A percentile compares a stretch with the other conserved stretches of the same genome.
These are phyloP conservation scores for Ophiostoma ulmi DNA, from an alignment of 2,329 filamentous ascomycete species.

Conservation along the genomic window DNA sequence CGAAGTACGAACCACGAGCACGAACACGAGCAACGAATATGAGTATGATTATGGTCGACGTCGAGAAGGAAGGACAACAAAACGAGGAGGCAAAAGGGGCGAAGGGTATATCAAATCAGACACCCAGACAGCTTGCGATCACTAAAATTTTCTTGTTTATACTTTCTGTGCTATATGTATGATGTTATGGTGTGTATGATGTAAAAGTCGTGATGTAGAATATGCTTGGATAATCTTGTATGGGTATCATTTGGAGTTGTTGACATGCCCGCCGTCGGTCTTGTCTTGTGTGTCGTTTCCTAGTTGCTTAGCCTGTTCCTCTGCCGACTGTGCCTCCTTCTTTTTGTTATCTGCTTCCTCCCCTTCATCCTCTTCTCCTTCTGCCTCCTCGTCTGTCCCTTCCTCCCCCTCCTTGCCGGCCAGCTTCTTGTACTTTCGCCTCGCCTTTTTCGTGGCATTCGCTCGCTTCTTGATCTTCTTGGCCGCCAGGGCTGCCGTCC, in stretches of 20 bases:
- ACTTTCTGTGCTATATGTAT: not conserved
- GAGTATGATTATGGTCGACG: not conserved
- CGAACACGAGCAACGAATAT: not conserved
- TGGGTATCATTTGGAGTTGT: slow-evolving; percentile 2
- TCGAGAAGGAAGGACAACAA: not conserved
- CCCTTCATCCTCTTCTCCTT: slow-evolving; percentile 19
- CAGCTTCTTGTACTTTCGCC: slow-evolving; percentile 68
- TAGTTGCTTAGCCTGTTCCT: not conserved
- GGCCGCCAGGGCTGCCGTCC: slow-evolving; percentile 59
- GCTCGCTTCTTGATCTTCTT: slow-evolving; percentile 64
- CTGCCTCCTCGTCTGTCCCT: slow-evolving; percentile 24
- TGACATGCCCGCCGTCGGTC: not conserved
- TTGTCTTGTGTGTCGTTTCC: not conserved
- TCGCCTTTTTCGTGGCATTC: slow-evolving; percentile 74
- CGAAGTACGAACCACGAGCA: not conserved
- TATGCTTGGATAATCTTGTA: not conserved
- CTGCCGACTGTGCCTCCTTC: not conserved
- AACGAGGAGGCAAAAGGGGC: slow-evolving; percentile 9
- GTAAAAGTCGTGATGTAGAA: not conserved
- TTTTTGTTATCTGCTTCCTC: not conserved
- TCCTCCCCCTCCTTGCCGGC: slow-evolving; percentile 41
- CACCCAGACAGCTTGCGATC: slow-evolving; percentile 2
- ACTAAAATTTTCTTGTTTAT: not conserved
- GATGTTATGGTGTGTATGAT: not conserved
- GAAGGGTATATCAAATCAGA: slow-evolving; percentile 1